Base-by-base conservation (phyloP, 2,329 filamentous ascomycete species). In the Sclerotinia glacialis region DNA sequence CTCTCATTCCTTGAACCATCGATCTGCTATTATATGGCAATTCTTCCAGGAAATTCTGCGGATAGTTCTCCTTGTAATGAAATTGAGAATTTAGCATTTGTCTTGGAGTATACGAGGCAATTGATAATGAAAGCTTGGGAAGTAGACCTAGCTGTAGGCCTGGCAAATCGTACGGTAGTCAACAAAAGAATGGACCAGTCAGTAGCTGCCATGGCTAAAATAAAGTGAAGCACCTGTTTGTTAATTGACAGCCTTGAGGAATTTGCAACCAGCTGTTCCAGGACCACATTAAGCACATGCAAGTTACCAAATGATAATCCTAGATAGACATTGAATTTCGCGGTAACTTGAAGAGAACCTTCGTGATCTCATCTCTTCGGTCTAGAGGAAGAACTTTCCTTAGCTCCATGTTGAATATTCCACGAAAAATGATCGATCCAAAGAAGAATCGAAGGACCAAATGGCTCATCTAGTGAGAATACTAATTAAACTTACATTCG, bases 401-500 rank as follows among this genome's bases (percentile, higher is more conserved):
- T 47, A 21, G 16, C 7, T 16, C 3, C 2, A 14, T 47, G 9
- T 14, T 16, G 21, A 21, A 1, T n/a, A 8, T 31, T 1, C 23
- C 9, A 5, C 6, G 3, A 2, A 44, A 3, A 44, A 21, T 8
- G 18, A 26, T 44, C 18, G 0, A 5, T 4, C 8, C 1, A 21
- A 16, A 26, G 26, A 31, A 1, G 26, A 31, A 31, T 21, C 18
- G 16, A 14, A 31, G 31, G 23, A 14, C 21, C 8, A 44, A 44
- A 7, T 8, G 5, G 0, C 4, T 31, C 2, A 23, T n/a, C 40
- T 34, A 21, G 6, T 40, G 4, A 16, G 8, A 1, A 2, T 9
- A 3, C 0, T 5, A 12, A 37, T 11, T 23, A 1, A 23, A 4
- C 8, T 23, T 12, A 5, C 9, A 1, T 11, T 23, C 5, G 4